A percentile compares a stretch with the other conserved stretches of the same genome.
phyloP scores from a whole-genome alignment of 768 basidiomycete genomes.

The Gautieria morchelliformis region DNA sequence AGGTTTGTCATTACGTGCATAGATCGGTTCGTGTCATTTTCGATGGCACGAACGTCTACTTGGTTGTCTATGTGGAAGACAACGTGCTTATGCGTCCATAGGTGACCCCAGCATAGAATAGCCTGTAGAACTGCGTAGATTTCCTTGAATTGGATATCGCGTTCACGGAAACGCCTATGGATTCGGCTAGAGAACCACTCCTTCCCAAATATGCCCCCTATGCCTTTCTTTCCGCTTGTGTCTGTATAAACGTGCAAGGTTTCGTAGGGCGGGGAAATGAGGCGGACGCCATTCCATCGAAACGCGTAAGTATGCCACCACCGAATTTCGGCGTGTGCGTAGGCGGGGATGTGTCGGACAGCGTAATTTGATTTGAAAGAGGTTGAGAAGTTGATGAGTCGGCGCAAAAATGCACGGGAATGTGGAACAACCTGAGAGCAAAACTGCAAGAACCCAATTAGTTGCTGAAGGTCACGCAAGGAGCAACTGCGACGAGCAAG shows the following conservation, averaged over 20 bases:
- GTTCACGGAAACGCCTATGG: slow-evolving; percentile 15
- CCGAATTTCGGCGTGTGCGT: slow-evolving; percentile 15
- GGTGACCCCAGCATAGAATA: slow-evolving; percentile 21
- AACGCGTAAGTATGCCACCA: slow-evolving; percentile 24
- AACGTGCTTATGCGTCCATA: slow-evolving; percentile 18
- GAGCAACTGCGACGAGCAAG: slow-evolving; percentile 10
- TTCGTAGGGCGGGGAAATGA: slow-evolving; percentile 4
- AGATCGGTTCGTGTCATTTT: slow-evolving; percentile 4
- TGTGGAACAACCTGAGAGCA: slow-evolving; percentile 24
- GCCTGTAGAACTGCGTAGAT: slow-evolving; percentile 20
- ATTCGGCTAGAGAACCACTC: slow-evolving; percentile 19
- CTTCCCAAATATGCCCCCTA: slow-evolving; percentile 15
- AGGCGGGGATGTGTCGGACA: slow-evolving; percentile 16
- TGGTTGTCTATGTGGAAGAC: slow-evolving; percentile 21
- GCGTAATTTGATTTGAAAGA: slow-evolving; percentile 17
- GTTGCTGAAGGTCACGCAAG: slow-evolving; percentile 22
- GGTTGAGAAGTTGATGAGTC: slow-evolving; percentile 21
- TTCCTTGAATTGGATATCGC: slow-evolving; percentile 26
- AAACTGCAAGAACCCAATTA: slow-evolving; percentile 27
- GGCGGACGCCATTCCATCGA: slow-evolving; percentile 23
- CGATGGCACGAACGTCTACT: slow-evolving; percentile 8
- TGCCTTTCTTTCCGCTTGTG: slow-evolving; percentile 23
- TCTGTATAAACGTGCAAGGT: slow-evolving; percentile 22
- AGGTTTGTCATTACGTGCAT: no score
- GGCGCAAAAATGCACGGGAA: slow-evolving; percentile 20